Conservation (phyloP, 2,329 filamentous ascomycete species). For the Teratosphaeria viscida region DNA sequence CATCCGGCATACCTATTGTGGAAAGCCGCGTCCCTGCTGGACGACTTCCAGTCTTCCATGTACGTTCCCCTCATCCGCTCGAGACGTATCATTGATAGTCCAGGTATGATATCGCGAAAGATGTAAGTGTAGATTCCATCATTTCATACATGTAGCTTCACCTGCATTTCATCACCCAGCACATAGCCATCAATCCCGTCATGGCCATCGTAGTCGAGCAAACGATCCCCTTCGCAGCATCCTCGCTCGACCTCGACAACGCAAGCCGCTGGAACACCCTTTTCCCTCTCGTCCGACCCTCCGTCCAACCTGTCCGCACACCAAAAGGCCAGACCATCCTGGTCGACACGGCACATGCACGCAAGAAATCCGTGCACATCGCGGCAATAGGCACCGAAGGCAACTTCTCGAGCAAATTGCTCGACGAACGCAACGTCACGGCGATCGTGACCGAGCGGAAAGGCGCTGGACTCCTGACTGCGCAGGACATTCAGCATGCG, state of each 20-base stretch:
- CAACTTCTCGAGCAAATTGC: slow-evolving; percentile 26
- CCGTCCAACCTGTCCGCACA: slow-evolving; percentile 17
- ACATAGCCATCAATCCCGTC: background rate
- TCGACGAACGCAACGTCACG: slow-evolving; percentile 23
- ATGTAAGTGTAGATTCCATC: background rate
- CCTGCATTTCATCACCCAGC: background rate
- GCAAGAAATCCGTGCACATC: slow-evolving; percentile 18
- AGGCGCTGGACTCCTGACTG: slow-evolving; percentile 17
- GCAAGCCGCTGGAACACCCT: slow-evolving; percentile 23
- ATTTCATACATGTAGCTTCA: background rate
- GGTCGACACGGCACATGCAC: slow-evolving; percentile 19
- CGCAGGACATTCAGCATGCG: slow-evolving; percentile 18
- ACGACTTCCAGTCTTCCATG: background rate
- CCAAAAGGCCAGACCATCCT: slow-evolving; percentile 22
- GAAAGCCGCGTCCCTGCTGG: background rate
- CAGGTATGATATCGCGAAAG: background rate
- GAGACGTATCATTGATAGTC: background rate
- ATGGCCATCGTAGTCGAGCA: slow-evolving; percentile 29
- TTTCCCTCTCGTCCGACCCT: slow-evolving; percentile 25
- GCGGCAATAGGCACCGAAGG: slow-evolving; percentile 20
- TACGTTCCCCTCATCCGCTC: background rate
- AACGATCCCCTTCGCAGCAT: slow-evolving; percentile 23
- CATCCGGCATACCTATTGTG: background rate
- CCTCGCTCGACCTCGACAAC: slow-evolving; percentile 21
- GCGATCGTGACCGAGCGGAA: slow-evolving; percentile 20